phyloP scores from a whole-genome alignment of 352 stramenopile species.

The Phytopythium montanum region DNA sequence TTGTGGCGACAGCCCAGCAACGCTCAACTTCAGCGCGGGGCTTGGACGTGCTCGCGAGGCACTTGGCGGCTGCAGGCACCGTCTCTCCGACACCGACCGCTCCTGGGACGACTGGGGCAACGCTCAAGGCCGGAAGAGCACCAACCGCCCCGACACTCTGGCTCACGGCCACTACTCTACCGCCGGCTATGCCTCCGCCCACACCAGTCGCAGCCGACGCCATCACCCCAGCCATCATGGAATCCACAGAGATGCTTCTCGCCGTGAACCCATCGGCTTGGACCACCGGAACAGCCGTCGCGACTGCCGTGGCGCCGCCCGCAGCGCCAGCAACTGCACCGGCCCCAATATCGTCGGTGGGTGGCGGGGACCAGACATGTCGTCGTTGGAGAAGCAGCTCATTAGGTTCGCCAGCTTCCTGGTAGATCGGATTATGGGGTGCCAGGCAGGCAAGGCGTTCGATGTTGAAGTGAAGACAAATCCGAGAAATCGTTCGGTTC shows the following conservation, averaged over 20 bases:
- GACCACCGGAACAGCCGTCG: slow-evolving; percentile 5
- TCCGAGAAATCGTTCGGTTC: too few species aligned
- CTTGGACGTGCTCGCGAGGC: too few species aligned
- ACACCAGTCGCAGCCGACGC: slow-evolving; percentile 27
- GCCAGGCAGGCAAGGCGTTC: too few species aligned
- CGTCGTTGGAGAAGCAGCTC: not conserved
- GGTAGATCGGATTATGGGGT: too few species aligned
- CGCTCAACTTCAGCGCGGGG: too few species aligned
- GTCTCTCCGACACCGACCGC: not conserved
- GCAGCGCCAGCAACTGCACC: slow-evolving; percentile 6
- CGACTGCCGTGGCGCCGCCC: slow-evolving; percentile 6
- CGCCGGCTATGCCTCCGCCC: slow-evolving; percentile 26
- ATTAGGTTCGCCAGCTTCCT: not conserved
- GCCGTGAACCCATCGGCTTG: slow-evolving; percentile 27
- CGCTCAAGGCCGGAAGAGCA: not conserved
- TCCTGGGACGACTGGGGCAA: not conserved
- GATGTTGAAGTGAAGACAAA: too few species aligned
- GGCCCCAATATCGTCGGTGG: not conserved
- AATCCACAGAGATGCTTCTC: slow-evolving; percentile 27
- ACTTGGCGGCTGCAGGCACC: not conserved
- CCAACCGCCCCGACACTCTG: slow-evolving; percentile 42
- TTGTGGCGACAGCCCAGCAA: too few species aligned
- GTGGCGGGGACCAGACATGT: not conserved
- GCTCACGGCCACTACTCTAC: slow-evolving; percentile 32
- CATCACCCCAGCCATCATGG: slow-evolving; percentile 37